phyloP scores from a whole-genome alignment of 2,329 filamentous ascomycete genomes.

The Penicillium nordicum region DNA sequence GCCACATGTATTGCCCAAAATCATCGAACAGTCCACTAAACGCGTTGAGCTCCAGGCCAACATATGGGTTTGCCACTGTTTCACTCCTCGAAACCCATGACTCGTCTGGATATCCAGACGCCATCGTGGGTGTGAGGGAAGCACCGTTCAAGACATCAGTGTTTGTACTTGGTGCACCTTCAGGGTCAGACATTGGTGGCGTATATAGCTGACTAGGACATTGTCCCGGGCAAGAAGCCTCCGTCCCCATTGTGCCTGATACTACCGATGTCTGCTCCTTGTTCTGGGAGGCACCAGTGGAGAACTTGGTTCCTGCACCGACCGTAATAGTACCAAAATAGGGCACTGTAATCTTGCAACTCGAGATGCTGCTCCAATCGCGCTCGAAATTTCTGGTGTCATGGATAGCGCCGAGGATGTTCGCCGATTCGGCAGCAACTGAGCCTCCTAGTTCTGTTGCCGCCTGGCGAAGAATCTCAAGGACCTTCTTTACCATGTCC shows the following conservation, averaged over 20 bases:
- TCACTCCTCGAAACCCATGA: slow-evolving; percentile 22
- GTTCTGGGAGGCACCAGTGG: slow-evolving; percentile 4
- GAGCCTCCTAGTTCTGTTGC: slow-evolving; percentile 36
- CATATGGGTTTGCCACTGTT: slow-evolving; percentile 15
- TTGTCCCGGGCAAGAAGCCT: slow-evolving; percentile 2
- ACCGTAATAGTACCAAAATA: slow-evolving; percentile 47
- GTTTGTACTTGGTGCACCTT: slow-evolving; percentile 3
- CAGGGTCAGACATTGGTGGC: slow-evolving; percentile 25
- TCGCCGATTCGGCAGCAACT: slow-evolving; percentile 44
- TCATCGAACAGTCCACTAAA: slow-evolving; percentile 26
- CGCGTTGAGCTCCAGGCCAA: slow-evolving; percentile 21
- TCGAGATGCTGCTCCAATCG: slow-evolving; percentile 15
- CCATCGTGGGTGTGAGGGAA: not conserved
- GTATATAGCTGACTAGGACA: slow-evolving; percentile 22
- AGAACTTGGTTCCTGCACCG: slow-evolving; percentile 34
- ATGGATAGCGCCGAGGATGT: slow-evolving; percentile 41
- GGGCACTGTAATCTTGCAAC: slow-evolving; percentile 44
- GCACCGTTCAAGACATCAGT: not conserved
- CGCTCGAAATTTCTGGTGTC: slow-evolving; percentile 12
- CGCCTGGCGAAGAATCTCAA: slow-evolving; percentile 33
- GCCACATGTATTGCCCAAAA: slow-evolving; percentile 25
- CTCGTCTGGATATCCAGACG: slow-evolving; percentile 14
- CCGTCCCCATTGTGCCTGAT: not conserved
- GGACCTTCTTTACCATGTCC: slow-evolving; percentile 33
- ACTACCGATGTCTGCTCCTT: slow-evolving; percentile 15